Conservation (phyloP, 352 stramenopile genomes). For the Globisporangium abappressorium region DNA sequence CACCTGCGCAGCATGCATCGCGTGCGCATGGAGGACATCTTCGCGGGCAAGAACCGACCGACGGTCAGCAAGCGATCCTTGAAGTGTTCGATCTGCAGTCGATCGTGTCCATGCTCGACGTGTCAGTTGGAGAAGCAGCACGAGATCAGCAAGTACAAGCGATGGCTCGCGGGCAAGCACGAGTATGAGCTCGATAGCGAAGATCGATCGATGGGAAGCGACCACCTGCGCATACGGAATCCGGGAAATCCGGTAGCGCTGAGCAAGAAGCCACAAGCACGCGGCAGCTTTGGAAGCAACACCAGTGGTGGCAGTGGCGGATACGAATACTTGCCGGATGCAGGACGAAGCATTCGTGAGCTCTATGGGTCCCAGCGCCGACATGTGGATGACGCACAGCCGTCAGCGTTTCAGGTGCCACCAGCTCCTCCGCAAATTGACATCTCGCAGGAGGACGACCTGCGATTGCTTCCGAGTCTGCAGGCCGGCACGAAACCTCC, state of each 20-base stretch:
- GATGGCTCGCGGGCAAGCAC: conserved; percentile 23
- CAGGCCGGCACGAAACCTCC: conserved; percentile 13
- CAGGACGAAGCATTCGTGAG: not conserved
- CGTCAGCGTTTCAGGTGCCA: not conserved
- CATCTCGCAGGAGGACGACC: not conserved
- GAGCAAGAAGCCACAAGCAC: conserved; percentile 7
- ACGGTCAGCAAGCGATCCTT: conserved; percentile 63
- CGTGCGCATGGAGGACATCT: conserved; percentile 72
- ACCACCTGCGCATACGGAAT: conserved; percentile 22
- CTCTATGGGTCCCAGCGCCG: not conserved
- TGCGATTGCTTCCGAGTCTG: not conserved
- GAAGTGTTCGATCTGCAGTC: conserved; percentile 58
- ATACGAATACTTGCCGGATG: conserved; percentile 7
- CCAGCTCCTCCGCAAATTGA: not conserved
- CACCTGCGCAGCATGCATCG: conserved; percentile 69
- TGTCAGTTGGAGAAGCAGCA: conserved; percentile 37
- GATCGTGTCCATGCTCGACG: conserved; percentile 54
- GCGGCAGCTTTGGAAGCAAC: conserved; percentile 5
- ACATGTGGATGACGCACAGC: not conserved
- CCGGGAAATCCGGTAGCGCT: not conserved
- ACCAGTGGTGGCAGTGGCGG: not conserved
- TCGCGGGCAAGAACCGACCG: conserved; percentile 64
- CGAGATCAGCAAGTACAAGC: conserved; percentile 28
- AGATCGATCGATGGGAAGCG: conserved; percentile 35
- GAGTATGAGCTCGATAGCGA: conserved; percentile 23